A percentile compares a stretch with the other conserved stretches of the same genome.
These are phyloP conservation scores for Nyctanthes arbortristis DNA, from an alignment of 257 asterid genomes.

Conservation along the genomic window DNA sequence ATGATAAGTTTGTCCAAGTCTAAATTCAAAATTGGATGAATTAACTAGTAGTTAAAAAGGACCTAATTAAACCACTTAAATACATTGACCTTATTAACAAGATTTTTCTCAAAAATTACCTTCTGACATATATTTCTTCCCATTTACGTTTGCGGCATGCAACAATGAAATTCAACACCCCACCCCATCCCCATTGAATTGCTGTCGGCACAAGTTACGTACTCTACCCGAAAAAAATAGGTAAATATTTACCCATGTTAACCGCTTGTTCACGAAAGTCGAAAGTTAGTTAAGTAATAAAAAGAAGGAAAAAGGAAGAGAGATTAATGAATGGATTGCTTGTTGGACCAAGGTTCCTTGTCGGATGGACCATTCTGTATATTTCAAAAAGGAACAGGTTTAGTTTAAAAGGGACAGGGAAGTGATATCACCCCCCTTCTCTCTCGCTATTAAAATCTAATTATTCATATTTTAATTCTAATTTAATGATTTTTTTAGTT, in stretches of 20 bases:
- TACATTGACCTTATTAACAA: too few relatives aligned
- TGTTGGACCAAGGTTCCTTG: conserved; percentile 47
- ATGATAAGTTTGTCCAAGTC: too few relatives aligned
- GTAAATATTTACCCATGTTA: conserved; percentile 23
- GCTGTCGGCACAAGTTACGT: conserved; percentile 35
- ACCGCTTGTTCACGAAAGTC: conserved; percentile 38
- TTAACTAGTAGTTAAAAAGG: too few relatives aligned
- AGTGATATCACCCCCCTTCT: conserved; percentile 37
- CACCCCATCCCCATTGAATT: not conserved
- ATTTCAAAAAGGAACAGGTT: conserved; percentile 28
- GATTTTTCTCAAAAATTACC: not conserved
- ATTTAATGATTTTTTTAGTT: conserved; percentile 30
- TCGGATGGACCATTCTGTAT: conserved; percentile 41
- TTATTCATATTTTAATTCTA: conserved; percentile 6
- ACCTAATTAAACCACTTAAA: too few relatives aligned
- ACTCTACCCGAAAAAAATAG: not conserved
- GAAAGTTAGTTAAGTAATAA: conserved; percentile 34
- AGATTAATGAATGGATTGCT: conserved; percentile 32
- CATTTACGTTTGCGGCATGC: not conserved
- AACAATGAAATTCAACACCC: not conserved
- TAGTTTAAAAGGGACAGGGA: conserved; percentile 32
- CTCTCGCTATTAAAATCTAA: conserved; percentile 1
- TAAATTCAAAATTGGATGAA: too few relatives aligned
- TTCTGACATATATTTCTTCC: not conserved
- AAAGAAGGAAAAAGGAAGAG: not conserved